Evolutionary conservation across 1,139 yeast genomes (phyloP), one percentile per base, ranked within the genome.

Genomic region (Kazachstania sp.): DNA sequence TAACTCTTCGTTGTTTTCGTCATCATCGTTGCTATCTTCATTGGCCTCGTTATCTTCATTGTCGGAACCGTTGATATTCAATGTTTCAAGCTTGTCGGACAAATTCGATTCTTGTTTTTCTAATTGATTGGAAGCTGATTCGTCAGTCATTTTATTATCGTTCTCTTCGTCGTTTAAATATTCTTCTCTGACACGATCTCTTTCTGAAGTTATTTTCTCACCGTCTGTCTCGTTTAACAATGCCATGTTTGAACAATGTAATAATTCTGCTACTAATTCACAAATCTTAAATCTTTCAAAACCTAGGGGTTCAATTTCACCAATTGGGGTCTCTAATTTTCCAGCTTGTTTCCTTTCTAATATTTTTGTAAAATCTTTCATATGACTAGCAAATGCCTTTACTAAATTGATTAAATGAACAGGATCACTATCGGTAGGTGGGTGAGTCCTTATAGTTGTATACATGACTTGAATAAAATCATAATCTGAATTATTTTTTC

Each of bases 171-270:
- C 19, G 16, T 30, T 15, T 13, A 53, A 37, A 13, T 43, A 57
- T 30, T 60, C 52, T 32, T 51, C 48, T 50, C 97, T 74, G 51
- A 83, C 78, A 18, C 69, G 71, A 58, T 90, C 95, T 48, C 98
- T 77, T 58, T 84, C 86, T 45, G 68, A 67, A 3, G 90, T 94
- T 37, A 86, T 79, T 41, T 73, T 78, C 57, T 78, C 95, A 9
- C 96, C 96, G 49, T 79, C 74, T 46, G 81, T 80, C 60, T 88
- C 96, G 63, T 92, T 92, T 47, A 92, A 73, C 44, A 92, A 71
- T 0, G 90, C 90, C 95, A 92, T 92, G 67, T 92, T 92, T 28
- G 96, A 87, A 63, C 98, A 92, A 67, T 92, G 98, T 49, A 92
- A 74, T 46, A 92, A 74, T 65, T 92, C 98, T 0, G 98, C 98